A percentile compares a stretch with the other conserved stretches of the same genome.
Conservation (phyloP, 176 grass and related monocot genomes). For the Saccharum spontaneum region DNA sequence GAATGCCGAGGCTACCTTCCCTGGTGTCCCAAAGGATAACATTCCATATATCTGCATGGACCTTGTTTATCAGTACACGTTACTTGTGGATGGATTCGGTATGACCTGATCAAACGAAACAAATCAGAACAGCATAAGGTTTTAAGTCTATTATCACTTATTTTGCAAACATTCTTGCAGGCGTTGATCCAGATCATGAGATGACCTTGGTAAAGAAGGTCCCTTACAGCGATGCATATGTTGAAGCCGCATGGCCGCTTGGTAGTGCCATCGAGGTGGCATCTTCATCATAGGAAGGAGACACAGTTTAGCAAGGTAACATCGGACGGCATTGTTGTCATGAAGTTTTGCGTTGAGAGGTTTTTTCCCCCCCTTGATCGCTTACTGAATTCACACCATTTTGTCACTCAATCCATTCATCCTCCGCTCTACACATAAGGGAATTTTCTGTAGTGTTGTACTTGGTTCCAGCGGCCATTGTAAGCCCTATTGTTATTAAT, state of each 20-base stretch:
- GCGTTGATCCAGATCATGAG: constrained; percentile 68
- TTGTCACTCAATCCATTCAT: constrained; percentile 29
- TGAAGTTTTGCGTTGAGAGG: constrained; percentile 32
- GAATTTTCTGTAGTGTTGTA: constrained; percentile 18
- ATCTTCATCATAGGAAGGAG: constrained; percentile 63
- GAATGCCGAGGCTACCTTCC: constrained; percentile 57
- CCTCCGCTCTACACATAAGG: constrained; percentile 21
- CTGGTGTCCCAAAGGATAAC: constrained; percentile 61
- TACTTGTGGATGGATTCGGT: constrained; percentile 93
- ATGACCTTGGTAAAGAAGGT: constrained; percentile 99
- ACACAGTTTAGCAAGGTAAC: constrained; percentile 16
- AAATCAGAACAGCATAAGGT: neutral
- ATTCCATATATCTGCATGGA: constrained; percentile 95
- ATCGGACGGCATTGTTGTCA: neutral
- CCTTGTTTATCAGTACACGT: constrained; percentile 92
- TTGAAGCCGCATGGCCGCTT: constrained; percentile 95
- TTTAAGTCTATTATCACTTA: neutral
- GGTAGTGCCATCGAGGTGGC: constrained; percentile 95
- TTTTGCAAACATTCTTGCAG: constrained; percentile 37
- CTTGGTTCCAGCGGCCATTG: constrained; percentile 22
- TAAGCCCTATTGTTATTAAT: constrained; percentile 28
- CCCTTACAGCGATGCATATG: constrained; percentile 61
- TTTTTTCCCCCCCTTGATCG: neutral
- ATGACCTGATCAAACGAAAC: constrained; percentile 24
- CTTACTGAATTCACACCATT: constrained; percentile 21